These are phyloP conservation scores for Volvariella surrecta DNA, from an alignment of 1,284 basidiomycete genomes.

Conservation along the genomic window DNA sequence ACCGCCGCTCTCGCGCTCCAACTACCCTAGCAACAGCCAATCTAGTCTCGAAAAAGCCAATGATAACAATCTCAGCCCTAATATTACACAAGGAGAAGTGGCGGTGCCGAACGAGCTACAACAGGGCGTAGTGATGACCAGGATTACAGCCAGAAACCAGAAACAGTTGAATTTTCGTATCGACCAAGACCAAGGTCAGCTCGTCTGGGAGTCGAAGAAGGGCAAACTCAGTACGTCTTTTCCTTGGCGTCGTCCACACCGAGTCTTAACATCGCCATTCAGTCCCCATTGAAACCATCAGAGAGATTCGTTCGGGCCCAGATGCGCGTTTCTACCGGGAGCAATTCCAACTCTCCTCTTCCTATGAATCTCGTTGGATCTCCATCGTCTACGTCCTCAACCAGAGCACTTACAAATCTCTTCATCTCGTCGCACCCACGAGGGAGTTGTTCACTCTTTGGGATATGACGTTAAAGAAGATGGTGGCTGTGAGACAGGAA, in stretches of 20 bases:
- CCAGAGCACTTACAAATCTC: constrained; percentile 77
- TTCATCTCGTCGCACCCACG: constrained; percentile 82
- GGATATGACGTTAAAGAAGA: constrained; percentile 52
- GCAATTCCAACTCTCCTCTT: constrained; percentile 57
- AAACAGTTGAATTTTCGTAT: constrained; percentile 71
- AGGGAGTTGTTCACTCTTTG: constrained; percentile 62
- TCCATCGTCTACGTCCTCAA: constrained; percentile 74
- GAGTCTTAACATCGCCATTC: constrained; percentile 1
- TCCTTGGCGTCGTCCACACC: neutral
- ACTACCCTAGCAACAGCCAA: too few species aligned
- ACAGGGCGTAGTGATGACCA: constrained; percentile 71
- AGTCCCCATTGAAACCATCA: constrained; percentile 89
- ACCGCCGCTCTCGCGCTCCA: too few species aligned
- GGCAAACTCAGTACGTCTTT: constrained; percentile 58
- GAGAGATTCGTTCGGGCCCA: constrained; percentile 81
- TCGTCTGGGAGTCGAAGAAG: constrained; percentile 82
- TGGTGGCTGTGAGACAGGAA: constrained; percentile 55
- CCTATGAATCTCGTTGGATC: constrained; percentile 63
- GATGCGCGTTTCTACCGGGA: constrained; percentile 74
- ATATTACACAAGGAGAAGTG: constrained; percentile 7
- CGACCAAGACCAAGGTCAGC: constrained; percentile 72
- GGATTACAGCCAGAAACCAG: constrained; percentile 82
- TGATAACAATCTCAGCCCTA: too few species aligned
- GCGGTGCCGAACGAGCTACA: constrained; percentile 32
- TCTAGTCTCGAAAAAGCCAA: too few species aligned